Evolutionary conservation across 2,329 filamentous ascomycete genomes (phyloP), one percentile per base, ranked within the genome.

Genomic region (Diplocarpon mali): DNA sequence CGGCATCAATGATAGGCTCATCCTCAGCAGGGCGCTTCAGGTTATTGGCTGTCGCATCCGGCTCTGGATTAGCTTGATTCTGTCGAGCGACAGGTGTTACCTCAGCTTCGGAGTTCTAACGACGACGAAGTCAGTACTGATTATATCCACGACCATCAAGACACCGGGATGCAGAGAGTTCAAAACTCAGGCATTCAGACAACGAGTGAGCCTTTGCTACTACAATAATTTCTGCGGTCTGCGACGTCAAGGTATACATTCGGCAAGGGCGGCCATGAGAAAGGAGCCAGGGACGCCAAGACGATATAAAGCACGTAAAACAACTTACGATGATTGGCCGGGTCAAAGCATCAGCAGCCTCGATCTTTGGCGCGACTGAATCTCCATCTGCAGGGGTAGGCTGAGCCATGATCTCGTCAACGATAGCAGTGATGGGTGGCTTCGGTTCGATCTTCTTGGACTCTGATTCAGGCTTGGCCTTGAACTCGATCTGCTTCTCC

Each of bases 401-500:
- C 38, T 57, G 54, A 2, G 60, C 51, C 42, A 63, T 58, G 34
- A 67, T 65, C 37, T 64, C 61, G n/a, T 69, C 62, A 34, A 69
- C 64, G 17, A 69, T 60, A 17, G 64, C 57, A 17, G 60, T 57
- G 38, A 57, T 56, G 44, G 50, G 62, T 44, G 49, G 60, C 58
- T 62, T 70, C 47, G 53, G 53, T 49, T 69, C 71, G n/a, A 61
- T 62, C 47, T 67, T 67, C 58, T 73, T 75, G 44, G 66, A 61
- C 45, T 72, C 69, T 4, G 75, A 72, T 64, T 92, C 85, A 16
- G 80, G 80, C 63, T 76, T 84, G 8, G 80, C 83, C 62, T 76
- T 83, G 62, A 94, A 88, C 53, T 95, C 92, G 20, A 78, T 75
- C 62, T 82, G 81, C 73, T 98, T 98, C 69, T 95, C 85, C 14